phyloP scores from a whole-genome alignment of 305 asterid genomes.

The Solanum aculeatissimum region DNA sequence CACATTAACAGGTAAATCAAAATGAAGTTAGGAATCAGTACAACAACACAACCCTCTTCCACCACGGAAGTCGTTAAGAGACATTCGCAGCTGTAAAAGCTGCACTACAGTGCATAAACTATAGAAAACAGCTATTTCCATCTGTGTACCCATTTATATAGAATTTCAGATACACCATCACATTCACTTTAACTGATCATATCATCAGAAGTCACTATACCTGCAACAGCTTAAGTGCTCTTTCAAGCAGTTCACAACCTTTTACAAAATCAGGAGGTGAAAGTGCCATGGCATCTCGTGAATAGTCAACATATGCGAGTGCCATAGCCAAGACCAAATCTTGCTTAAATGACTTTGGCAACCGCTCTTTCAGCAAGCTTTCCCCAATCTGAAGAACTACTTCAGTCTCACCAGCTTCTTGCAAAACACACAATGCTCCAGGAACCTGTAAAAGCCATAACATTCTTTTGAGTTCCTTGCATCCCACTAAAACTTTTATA shows the following conservation, averaged over 20 bases:
- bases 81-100: background rate
- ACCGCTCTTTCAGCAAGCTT: constrained; percentile 73
- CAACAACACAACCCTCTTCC: background rate
- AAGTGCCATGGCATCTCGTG: constrained; percentile 85
- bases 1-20: background rate
- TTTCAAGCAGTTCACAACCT: constrained; percentile 87
- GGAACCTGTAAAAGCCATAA: constrained; percentile 50
- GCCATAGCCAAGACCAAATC: constrained; percentile 87
- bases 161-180: background rate
- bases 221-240: constrained; percentile 84
- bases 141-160: background rate
- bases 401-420: constrained; percentile 89
- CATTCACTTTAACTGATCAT: background rate
- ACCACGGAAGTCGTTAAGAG: background rate
- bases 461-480: background rate
- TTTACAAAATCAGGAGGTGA: constrained; percentile 80
- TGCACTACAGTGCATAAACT: background rate
- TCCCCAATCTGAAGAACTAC: constrained; percentile 84
- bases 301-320: constrained; percentile 84
- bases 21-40: background rate
- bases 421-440: constrained; percentile 83
- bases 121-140: background rate
- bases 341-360: constrained; percentile 91
- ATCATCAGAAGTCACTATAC: constrained; percentile 16
- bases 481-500: background rate